Percentiles rank a stretch among this genome's conserved stretches.
These are phyloP conservation scores for Dendrocalamus latiflorus DNA, from an alignment of 202 grass and related monocot species.

Conservation along the genomic window DNA sequence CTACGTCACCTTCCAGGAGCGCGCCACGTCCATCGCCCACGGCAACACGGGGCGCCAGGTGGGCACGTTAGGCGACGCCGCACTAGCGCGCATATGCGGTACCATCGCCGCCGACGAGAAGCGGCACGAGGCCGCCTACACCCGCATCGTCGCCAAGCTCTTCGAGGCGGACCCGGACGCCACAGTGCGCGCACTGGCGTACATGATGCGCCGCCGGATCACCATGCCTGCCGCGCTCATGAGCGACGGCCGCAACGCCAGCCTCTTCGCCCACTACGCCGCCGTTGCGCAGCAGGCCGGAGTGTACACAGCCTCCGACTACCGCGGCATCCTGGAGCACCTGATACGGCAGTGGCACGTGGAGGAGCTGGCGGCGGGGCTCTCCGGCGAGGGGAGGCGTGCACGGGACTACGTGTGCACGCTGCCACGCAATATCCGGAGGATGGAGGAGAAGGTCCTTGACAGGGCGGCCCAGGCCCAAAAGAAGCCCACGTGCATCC, in stretches of 20 bases:
- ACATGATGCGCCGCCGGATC: constrained; percentile 58
- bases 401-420: constrained; percentile 47
- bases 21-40: constrained; percentile 62
- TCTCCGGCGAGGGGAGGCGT: constrained; percentile 47
- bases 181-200: constrained; percentile 43
- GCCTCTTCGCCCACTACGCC: constrained; percentile 50
- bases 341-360: constrained; percentile 49
- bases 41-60: constrained; percentile 49
- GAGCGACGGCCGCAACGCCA: constrained; percentile 46
- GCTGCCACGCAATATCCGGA: constrained; percentile 45
- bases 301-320: constrained; percentile 52
- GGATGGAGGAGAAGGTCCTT: constrained; percentile 48
- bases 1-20: constrained; percentile 73
- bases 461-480: not conserved
- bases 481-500: not conserved
- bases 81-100: constrained; percentile 51
- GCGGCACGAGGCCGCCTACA: constrained; percentile 70
- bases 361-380: constrained; percentile 34
- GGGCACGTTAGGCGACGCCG: constrained; percentile 29
- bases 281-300: constrained; percentile 36
- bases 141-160: constrained; percentile 30
- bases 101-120: constrained; percentile 62
- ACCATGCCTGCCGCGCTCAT: constrained; percentile 65
- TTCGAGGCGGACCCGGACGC: constrained; percentile 52
- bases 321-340: constrained; percentile 49